Conservation (phyloP, 768 basidiomycete genomes). For the Kwoniella sp. region DNA sequence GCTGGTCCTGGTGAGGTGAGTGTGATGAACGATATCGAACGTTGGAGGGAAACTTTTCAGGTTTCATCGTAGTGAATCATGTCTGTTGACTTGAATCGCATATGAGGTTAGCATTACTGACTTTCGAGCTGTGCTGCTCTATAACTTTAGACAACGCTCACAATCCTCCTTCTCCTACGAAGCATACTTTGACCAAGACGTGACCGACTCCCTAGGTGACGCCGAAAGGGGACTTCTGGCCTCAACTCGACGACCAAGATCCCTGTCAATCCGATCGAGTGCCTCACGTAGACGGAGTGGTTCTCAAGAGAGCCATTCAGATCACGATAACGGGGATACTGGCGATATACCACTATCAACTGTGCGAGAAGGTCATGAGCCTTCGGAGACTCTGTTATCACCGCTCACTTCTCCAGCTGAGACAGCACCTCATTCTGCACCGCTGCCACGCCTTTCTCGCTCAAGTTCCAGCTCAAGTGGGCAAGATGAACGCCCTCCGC, state of each 20-base stretch:
- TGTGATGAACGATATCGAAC: constrained; percentile 5
- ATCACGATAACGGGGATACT: not conserved
- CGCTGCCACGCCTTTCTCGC: not conserved
- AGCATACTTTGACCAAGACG: constrained; percentile 15
- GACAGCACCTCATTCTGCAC: constrained; percentile 9
- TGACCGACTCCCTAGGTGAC: constrained; percentile 7
- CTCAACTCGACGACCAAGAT: constrained; percentile 1
- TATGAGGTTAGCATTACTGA: no score
- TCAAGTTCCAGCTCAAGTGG: not conserved
- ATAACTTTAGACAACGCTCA: constrained; percentile 21
- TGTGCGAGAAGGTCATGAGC: not conserved
- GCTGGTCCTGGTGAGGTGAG: constrained; percentile 45
- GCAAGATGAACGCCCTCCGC: not conserved
- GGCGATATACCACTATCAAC: not conserved
- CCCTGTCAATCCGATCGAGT: not conserved
- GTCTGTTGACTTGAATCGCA: not conserved
- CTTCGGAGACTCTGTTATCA: not conserved
- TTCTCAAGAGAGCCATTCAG: not conserved
- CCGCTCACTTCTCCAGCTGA: not conserved
- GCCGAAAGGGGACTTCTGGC: constrained; percentile 5
- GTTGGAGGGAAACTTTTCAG: not conserved
- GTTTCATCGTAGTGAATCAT: not conserved
- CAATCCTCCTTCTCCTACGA: constrained; percentile 16
- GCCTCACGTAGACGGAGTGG: not conserved
- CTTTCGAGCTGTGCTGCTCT: no score